Conservation (phyloP, 1,284 basidiomycete genomes). For the Golubevia sp. region DNA sequence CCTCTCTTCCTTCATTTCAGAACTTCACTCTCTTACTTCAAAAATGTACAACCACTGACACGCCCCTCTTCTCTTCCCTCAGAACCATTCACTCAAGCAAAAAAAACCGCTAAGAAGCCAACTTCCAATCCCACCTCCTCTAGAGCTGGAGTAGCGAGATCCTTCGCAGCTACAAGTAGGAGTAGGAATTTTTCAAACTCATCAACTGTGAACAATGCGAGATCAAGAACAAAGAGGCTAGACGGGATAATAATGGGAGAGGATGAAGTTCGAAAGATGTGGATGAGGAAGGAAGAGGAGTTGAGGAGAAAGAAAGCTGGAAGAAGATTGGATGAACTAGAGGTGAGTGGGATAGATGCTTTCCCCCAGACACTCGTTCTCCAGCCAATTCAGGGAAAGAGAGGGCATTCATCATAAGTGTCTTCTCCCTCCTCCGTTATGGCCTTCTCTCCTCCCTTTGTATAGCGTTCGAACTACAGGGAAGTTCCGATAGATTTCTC, state of each 20-base stretch:
- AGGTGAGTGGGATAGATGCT: constrained; percentile 10
- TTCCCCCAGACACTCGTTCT: too few relatives aligned
- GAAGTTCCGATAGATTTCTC: neutral
- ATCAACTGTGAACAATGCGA: neutral
- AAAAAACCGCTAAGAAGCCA: constrained; percentile 4
- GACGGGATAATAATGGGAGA: constrained; percentile 5
- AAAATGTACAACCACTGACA: too few relatives aligned
- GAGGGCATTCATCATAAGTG: too few relatives aligned
- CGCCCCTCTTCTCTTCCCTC: too few relatives aligned
- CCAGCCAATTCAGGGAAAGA: too few relatives aligned
- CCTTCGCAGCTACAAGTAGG: too few relatives aligned
- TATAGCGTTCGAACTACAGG: neutral
- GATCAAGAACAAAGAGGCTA: neutral
- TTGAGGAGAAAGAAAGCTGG: neutral
- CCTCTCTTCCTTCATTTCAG: too few relatives aligned
- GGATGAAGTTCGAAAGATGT: constrained; percentile 6
- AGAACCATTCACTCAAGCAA: too few relatives aligned
- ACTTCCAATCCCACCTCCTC: constrained; percentile 2
- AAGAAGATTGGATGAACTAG: constrained; percentile 10
- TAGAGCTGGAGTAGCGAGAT: constrained; percentile 1
- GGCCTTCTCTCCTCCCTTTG: neutral
- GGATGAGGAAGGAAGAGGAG: constrained; percentile 5
- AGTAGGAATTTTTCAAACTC: constrained; percentile 3
- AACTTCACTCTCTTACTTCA: too few relatives aligned
- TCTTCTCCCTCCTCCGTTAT: too few relatives aligned